A percentile compares a stretch with the other conserved stretches of the same genome.
Conservation (phyloP, 306 rosid genomes). For the Lithocarpus polystachyus region DNA sequence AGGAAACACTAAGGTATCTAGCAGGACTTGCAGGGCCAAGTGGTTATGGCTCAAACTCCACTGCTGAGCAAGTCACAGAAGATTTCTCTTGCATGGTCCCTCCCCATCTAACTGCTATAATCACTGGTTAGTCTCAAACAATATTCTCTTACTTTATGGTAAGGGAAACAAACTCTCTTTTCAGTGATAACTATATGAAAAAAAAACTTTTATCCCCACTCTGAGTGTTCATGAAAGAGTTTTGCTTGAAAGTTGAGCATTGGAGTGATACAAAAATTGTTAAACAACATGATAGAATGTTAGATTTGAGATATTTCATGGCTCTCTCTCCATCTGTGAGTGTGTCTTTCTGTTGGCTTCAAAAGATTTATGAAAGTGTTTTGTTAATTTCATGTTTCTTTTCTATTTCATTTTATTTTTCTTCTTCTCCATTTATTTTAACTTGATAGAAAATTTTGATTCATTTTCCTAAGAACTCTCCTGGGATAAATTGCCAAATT, state of each 20-base stretch:
- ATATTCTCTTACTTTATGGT: neutral
- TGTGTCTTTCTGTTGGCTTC: neutral
- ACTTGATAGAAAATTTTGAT: constrained; percentile 1
- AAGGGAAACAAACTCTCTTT: neutral
- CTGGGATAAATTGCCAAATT: constrained; percentile 2
- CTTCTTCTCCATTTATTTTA: neutral
- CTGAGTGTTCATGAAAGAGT: neutral
- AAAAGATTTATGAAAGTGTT: neutral
- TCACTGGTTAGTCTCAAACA: constrained; percentile 62
- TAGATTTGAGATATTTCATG: no score
- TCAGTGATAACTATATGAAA: neutral
- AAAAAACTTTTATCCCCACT: no score
- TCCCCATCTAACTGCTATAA: constrained; percentile 66
- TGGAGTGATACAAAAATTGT: no score
- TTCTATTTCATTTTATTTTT: neutral
- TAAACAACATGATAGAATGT: no score
- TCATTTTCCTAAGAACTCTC: neutral
- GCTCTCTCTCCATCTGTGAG: neutral
- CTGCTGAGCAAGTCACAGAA: constrained; percentile 84
- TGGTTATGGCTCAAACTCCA: constrained; percentile 91
- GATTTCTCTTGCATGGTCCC: constrained; percentile 30
- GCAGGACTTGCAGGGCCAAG: constrained; percentile 98
- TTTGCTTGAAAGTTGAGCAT: no score
- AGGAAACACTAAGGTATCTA: constrained; percentile 75
- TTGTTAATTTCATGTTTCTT: neutral